phyloP scores from a whole-genome alignment of 208 protist species.

The Sergeia podlipaevii region DNA sequence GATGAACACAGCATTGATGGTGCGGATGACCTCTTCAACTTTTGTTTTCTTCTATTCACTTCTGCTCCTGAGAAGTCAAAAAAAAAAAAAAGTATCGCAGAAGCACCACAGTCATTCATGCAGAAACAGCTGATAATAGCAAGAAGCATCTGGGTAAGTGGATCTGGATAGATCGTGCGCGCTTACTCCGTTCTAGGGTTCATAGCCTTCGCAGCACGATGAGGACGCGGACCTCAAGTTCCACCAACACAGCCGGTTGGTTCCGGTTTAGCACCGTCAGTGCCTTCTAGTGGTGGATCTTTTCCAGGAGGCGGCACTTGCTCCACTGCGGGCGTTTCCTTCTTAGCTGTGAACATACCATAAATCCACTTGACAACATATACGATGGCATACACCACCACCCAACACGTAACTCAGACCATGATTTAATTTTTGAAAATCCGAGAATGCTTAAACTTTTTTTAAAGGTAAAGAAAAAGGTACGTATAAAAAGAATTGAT shows the following conservation, averaged over 20 bases:
- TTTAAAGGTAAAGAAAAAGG: not conserved
- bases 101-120: too few species aligned
- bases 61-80: too few species aligned
- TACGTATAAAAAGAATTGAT: not conserved
- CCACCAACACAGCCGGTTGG: slow-evolving; percentile 14
- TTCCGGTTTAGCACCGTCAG: not conserved
- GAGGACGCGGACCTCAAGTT: slow-evolving; percentile 21
- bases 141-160: too few species aligned
- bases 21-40: too few species aligned
- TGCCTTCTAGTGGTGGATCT: not conserved
- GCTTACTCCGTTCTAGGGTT: too few species aligned
- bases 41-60: too few species aligned
- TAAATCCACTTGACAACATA: slow-evolving; percentile 24
- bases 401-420: slow-evolving; percentile 50
- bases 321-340: not conserved
- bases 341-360: slow-evolving; percentile 10
- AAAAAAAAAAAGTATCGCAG: too few species aligned
- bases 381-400: slow-evolving; percentile 37
- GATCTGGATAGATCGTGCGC: too few species aligned
- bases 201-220: slow-evolving; percentile 8
- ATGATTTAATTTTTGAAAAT: too few species aligned
- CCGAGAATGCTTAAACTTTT: not conserved
- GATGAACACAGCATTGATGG: too few species aligned
- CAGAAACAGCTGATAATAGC: too few species aligned
- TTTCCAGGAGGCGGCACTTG: not conserved